Evolutionary conservation across 768 basidiomycete genomes (phyloP), one percentile per base, ranked within the genome.

Genomic region (Mycena sanguinolenta): DNA sequence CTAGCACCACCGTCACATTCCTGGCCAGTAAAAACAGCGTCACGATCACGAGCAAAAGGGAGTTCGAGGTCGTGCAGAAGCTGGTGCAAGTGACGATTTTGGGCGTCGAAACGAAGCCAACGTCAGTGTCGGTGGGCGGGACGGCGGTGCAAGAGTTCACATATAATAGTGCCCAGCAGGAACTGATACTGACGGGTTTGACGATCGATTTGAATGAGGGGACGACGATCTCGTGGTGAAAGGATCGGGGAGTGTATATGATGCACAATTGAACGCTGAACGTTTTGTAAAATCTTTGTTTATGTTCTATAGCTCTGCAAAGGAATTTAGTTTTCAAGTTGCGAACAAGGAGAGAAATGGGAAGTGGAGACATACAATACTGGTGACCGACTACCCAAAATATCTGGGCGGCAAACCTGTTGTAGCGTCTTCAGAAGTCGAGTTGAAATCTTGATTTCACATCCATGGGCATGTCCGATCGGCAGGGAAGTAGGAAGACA

Each of bases 41-140:
- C 30, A 61, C 63, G 0, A 82, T 92, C 38, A 70, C 69, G 38
- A 81, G 79, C 46, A 54, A 69, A 7, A 88, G 85, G 3, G 49
- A 74, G 16, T 91, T 85, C 79, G 58, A 79, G 7, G 78, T 92
- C 19, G 74, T 65, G 6, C 89, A 89, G 72, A 81, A 76, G 59
- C 77, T 94, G 66, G 79, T 82, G 58, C 82, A 82, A n/a, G 77
- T 94, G 55, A 91, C 87, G 4, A 75, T 94, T 19, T 84, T 94
- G 28, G 92, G 92, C 0, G 85, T 87, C 8, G 67, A 75, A 30
- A 52, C 68, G 44, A 78, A 77, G 30, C 89, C 90, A 9, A 74
- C 52, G 13, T 67, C 42, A 7, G 85, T 91, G 12, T 77, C 70
- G 13, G 61, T 89, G 39, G 78, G 85, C 64, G 85, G 84, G 64